Base-by-base conservation (phyloP, 2,329 filamentous ascomycete species). In the Pseudodiploospora longispora region DNA sequence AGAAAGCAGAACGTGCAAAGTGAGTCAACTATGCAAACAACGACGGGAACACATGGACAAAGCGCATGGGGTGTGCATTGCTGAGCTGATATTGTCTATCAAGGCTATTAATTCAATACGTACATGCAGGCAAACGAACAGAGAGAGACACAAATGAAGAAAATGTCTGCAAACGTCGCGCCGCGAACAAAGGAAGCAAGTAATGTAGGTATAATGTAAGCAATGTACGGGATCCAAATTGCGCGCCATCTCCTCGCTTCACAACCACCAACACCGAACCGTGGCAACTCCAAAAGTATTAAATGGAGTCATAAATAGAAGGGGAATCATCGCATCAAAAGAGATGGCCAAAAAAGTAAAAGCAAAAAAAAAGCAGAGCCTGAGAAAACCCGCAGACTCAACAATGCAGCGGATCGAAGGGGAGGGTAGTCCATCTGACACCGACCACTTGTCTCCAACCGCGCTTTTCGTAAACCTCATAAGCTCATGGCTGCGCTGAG, bases 41-140 rank as follows among this genome's bases (percentile, higher is more conserved):
- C 19, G 19, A 19, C 19, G 19, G 19, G 19, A 19, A 19, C 19
- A 19, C 19, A 19, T 19, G 19, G 3, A 27, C 19, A 29, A 37
- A 9, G n/a, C 30, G 10, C 32, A 44, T 35, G 38, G 42, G 32
- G 35, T 50, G 51, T 59, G 52, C 56, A 60, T 61, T 57, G 53
- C 55, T 48, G 52, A 59, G 52, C 58, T 58, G 55, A 42, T 55
- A 58, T 57, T 59, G 56, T 57, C 55, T 59, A 59, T 55, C 51
- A 53, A 57, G 52, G 54, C 59, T 59, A 60, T 57, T 59, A 62
- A 52, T 54, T 55, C 44, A 54, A 48, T 47, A 46, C 42, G 43
- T 52, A 55, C 48, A 52, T 36, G 43, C 48, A 44, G 51, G 42
- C 41, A 46, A 44, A 47, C 58, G 29, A 38, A 19, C n/a, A 30